These are phyloP conservation scores for Amphibolis antarctica DNA, from an alignment of 106 monocot species.

Conservation along the genomic window DNA sequence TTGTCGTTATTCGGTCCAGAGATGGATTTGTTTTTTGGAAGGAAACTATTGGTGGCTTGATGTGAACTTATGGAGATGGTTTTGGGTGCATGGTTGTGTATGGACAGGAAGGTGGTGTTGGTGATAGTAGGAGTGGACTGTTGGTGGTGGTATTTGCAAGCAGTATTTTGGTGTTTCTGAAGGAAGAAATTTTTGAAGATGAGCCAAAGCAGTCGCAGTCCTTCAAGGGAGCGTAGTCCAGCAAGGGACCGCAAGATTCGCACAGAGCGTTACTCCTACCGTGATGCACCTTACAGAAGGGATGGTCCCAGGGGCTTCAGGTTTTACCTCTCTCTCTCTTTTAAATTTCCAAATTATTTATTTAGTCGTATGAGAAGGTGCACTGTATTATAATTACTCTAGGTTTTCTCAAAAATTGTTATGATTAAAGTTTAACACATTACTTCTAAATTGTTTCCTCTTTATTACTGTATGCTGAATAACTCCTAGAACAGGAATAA, in stretches of 20 bases:
- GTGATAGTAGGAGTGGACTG: constrained; percentile 4
- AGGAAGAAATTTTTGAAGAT: constrained; percentile 9
- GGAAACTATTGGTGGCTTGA: constrained; percentile 11
- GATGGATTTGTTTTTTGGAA: constrained; percentile 8
- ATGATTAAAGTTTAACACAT: too few relatives aligned
- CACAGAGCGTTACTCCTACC: constrained; percentile 28
- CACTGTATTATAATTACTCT: too few relatives aligned
- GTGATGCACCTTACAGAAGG: constrained; percentile 39
- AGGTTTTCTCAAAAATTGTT: too few relatives aligned
- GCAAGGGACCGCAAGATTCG: constrained; percentile 25
- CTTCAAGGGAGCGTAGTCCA: constrained; percentile 23
- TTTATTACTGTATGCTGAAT: too few relatives aligned
- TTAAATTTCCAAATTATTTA: not conserved
- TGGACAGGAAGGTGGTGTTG: constrained; percentile 18
- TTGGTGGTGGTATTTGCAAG: constrained; percentile 5
- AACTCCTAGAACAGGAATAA: too few relatives aligned
- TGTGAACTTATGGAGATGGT: constrained; percentile 21
- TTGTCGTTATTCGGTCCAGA: constrained; percentile 3
- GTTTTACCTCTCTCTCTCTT: not conserved
- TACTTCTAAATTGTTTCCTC: too few relatives aligned
- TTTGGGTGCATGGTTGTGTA: constrained; percentile 15
- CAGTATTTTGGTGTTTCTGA: not conserved
- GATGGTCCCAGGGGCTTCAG: constrained; percentile 10
- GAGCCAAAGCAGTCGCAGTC: constrained; percentile 40
- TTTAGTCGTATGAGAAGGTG: not conserved